Evolutionary conservation across 2,329 filamentous ascomycete species (phyloP).

Genomic region (Calycina marina): DNA sequence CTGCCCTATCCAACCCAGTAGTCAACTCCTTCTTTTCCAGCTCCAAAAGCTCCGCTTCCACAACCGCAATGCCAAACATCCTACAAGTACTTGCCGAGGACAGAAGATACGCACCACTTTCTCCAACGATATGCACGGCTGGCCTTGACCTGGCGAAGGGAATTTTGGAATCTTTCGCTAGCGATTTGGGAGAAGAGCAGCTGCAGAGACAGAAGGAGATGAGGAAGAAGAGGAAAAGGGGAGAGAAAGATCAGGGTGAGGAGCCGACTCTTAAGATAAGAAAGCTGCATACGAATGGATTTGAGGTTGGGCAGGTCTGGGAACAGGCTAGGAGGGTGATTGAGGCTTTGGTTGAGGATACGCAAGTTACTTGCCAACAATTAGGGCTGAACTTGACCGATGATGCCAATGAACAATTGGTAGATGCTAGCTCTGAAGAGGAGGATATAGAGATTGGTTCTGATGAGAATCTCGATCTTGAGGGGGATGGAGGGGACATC

Average conservation of each 20-base stretch:
- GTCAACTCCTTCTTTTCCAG: conserved; percentile 24
- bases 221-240: conserved; percentile 65
- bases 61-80: conserved; percentile 13
- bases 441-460: conserved; percentile 24
- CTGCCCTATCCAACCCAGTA: conserved; percentile 28
- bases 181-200: conserved; percentile 59
- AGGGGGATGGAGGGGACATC: too few relatives aligned
- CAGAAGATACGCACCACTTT: conserved; percentile 42
- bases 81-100: conserved; percentile 14
- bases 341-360: conserved; percentile 41
- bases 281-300: conserved; percentile 75
- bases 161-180: conserved; percentile 65
- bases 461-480: conserved; percentile 21
- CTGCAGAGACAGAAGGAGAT: conserved; percentile 49
- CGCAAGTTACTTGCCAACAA: conserved; percentile 31
- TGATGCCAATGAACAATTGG: conserved; percentile 27
- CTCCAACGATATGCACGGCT: conserved; percentile 47
- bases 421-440: conserved; percentile 23
- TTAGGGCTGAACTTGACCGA: conserved; percentile 18
- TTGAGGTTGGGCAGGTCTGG: conserved; percentile 82
- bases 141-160: conserved; percentile 65
- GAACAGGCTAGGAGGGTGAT: conserved; percentile 83
- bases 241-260: conserved; percentile 31
- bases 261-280: conserved; percentile 54
- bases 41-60: conserved; percentile 9